Base-by-base conservation (phyloP, 2,329 filamentous ascomycete species). In the Pseudopithomyces maydicus region DNA sequence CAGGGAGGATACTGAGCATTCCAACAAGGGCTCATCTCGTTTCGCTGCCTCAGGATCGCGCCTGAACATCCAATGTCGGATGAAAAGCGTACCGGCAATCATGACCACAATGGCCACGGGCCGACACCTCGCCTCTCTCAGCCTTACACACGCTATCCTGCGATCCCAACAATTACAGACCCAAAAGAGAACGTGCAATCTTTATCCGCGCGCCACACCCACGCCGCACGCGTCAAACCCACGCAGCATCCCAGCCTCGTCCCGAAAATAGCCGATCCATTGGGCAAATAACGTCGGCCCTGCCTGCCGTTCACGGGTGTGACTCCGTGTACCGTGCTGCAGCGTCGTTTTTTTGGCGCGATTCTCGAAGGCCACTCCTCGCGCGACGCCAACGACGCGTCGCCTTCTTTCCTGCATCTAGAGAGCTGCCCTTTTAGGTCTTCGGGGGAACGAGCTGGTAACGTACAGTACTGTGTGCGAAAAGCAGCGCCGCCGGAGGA, bases 281-380 rank as follows among this genome's bases (percentile, higher is more conserved):
- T 51, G 48, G 11, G 17, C 23, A 19, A 29, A 33, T 43, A 51
- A 43, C 48, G 38, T 51, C 48, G 48, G 48, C 48, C 36, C 23
- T 51, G 22, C 12, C 20, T 42, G 20, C 48, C 36, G n/a, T 33
- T 33, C 42, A 12, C 6, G 48, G n/a, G 23, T 19, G 48, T 51
- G 48, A 51, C 48, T 51, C 48, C 48, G 48, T 36, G 48, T 33
- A 17, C 23, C 38, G 23, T 51, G 36, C 17, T 22, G 48, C 48
- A 42, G 48, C 48, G 48, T 51, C 36, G 48, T 29, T 11, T 42
- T 51, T 38, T 42, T 36, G 48, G 22, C 5, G 36, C n/a, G 20
- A 2, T 51, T 51, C 48, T 51, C 48, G 48, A 51, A 51, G 26
- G 12, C n/a, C 32, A 17, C 5, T 46, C 26, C 7, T 33, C 29